Evolutionary conservation across 1,139 yeast genomes (phyloP), one percentile per base, ranked within the genome.

Genomic region (Barnettozyma hawaiiensis): DNA sequence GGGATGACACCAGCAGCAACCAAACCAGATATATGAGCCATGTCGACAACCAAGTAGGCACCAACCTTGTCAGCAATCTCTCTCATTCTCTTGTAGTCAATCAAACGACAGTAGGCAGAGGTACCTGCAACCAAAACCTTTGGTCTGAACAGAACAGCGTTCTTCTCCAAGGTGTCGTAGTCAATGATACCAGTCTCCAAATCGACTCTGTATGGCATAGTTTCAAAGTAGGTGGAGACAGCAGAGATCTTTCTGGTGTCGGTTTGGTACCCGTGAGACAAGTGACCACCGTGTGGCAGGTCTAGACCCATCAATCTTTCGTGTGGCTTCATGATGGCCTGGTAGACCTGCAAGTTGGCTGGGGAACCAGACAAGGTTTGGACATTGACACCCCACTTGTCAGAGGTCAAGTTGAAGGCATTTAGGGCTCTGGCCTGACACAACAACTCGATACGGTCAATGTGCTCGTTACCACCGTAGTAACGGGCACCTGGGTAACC

Each of bases 1-100:
- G 95, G 95, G 49, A 87, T 86, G 47, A 90, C 97, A 55, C 95
- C 96, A 48, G 97, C 96, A 47, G 97, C 96, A 50, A 92, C 77
- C 57, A 92, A 75, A 62, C 98, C 97, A 26, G 97, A 86, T 57
- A 92, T 92, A 68, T 92, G 98, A 36, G 98, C 97, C 97, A 92
- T 92, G 67, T 92, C 98, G 49, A 87, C 94, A 68, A 92, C 81
- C 58, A 92, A 76, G 70, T 90, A 92, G 43, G 97, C 97, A 61
- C 96, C 97, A 56, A 89, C 95, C 60, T 81, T 81, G 70, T 92
- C 97, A 48, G 98, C 96, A 58, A 92, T 90, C 69, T 84, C 87
- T 64, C 95, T 81, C 96, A 92, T 87, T 71, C 89, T 83, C 70
- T 82, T 81, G 77, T 90, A 92, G 70, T 92, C 97, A 59, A 92